A percentile compares a stretch with the other conserved stretches of the same genome.
These are phyloP conservation scores for Tephrocybe sp. DNA, from an alignment of 768 basidiomycete species.

Conservation along the genomic window DNA sequence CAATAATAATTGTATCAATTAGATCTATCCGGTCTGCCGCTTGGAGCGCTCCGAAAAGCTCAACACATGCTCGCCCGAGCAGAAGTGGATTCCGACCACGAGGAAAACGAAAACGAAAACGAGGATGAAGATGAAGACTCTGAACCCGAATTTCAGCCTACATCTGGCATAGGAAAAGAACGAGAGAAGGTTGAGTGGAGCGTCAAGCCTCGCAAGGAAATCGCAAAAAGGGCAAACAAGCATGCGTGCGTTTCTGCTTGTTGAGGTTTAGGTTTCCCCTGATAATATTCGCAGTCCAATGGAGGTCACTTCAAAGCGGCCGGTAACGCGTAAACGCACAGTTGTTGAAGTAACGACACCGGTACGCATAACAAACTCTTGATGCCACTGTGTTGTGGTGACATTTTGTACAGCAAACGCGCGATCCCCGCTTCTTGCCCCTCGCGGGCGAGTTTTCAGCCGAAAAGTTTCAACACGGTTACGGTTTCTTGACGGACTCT, in stretches of 20 bases:
- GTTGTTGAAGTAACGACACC: constrained; percentile 68
- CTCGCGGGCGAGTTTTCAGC: constrained; percentile 68
- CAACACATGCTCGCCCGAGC: constrained; percentile 51
- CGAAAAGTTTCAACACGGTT: constrained; percentile 66
- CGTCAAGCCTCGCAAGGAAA: constrained; percentile 41
- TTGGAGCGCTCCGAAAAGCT: constrained; percentile 67
- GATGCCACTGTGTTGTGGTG: not conserved
- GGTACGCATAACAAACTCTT: constrained; percentile 41
- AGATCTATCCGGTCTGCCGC: constrained; percentile 64
- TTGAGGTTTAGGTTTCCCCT: constrained; percentile 1
- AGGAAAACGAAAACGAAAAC: constrained; percentile 15
- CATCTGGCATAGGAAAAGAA: constrained; percentile 14
- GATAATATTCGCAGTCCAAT: constrained; percentile 52
- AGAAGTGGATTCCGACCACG: constrained; percentile 22
- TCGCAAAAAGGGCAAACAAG: constrained; percentile 69
- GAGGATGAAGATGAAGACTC: constrained; percentile 16
- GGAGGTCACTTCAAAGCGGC: constrained; percentile 83
- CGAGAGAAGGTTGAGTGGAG: constrained; percentile 43
- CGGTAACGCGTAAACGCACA: constrained; percentile 69
- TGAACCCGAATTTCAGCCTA: constrained; percentile 7
- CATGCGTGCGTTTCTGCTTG: constrained; percentile 69
- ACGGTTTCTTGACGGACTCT: constrained; percentile 70
- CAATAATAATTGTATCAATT: not conserved
- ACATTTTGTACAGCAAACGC: constrained; percentile 51
- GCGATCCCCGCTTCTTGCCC: constrained; percentile 86